phyloP scores from a whole-genome alignment of 1,284 basidiomycete genomes.

The Ustilago loliicola region DNA sequence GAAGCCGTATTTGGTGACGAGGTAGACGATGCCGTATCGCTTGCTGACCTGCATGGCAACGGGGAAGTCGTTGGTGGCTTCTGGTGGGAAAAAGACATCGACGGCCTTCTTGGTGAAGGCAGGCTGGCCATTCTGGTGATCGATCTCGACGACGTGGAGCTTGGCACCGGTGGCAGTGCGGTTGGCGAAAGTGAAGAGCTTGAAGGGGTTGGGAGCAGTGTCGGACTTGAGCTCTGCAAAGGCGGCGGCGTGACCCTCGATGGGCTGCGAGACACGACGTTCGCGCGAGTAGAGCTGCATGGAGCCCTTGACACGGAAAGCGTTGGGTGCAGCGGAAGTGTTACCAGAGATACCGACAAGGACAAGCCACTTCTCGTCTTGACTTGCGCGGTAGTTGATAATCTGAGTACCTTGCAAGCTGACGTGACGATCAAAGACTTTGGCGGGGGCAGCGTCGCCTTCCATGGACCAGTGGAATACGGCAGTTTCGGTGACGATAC shows the following conservation, averaged over 20 bases:
- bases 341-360: constrained; percentile 96
- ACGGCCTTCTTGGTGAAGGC: constrained; percentile 97
- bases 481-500: constrained; percentile 92
- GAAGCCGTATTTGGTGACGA: constrained; percentile 99
- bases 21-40: constrained; percentile 96
- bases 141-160: constrained; percentile 99
- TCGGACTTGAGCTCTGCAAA: constrained; percentile 86
- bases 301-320: constrained; percentile 74
- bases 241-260: constrained; percentile 97
- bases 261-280: constrained; percentile 96
- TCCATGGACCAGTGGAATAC: constrained; percentile 93
- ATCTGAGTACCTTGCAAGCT: constrained; percentile 95
- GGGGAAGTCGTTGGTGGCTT: constrained; percentile 99
- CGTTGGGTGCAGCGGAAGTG: constrained; percentile 79
- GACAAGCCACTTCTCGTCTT: constrained; percentile 97
- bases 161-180: constrained; percentile 96
- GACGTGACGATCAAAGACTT: constrained; percentile 96
- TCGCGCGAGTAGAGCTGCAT: constrained; percentile 93
- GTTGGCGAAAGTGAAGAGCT: constrained; percentile 95
- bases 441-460: constrained; percentile 81
- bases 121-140: constrained; percentile 94
- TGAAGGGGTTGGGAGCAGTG: constrained; percentile 72
- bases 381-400: constrained; percentile 94
- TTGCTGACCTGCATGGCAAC: constrained; percentile 99
- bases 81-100: constrained; percentile 98